A percentile compares a stretch with the other conserved stretches of the same genome.
Evolutionary conservation across 345 rosid species (phyloP).

Genomic region (Hibiscus syriacus): DNA sequence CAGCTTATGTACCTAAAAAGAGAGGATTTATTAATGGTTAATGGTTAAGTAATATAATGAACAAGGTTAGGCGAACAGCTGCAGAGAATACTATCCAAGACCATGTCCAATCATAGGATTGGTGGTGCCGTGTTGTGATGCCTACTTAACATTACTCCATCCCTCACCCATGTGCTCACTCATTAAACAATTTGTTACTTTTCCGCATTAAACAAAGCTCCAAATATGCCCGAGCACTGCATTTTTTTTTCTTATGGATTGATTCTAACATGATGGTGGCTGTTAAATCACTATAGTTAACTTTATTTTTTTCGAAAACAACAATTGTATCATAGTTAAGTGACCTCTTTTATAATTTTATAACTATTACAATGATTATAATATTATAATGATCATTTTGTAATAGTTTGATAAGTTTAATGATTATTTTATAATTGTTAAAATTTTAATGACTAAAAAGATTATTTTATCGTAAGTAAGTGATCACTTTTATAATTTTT

Average conservation of each 20-base stretch:
- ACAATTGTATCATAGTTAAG: too few species aligned
- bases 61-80: neutral
- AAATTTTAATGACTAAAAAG: too few species aligned
- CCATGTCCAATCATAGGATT: constrained; percentile 9
- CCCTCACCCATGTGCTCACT: constrained; percentile 6
- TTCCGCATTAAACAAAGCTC: too few species aligned
- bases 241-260: too few species aligned
- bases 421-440: too few species aligned
- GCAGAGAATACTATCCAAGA: neutral
- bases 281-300: neutral
- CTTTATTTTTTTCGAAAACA: neutral
- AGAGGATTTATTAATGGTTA: too few species aligned
- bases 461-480: too few species aligned
- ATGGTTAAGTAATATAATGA: neutral
- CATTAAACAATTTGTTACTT: neutral
- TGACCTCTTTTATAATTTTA: too few species aligned
- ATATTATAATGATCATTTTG: too few species aligned
- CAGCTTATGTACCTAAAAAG: neutral
- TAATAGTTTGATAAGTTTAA: too few species aligned
- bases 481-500: too few species aligned
- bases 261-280: neutral
- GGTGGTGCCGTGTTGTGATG: neutral
- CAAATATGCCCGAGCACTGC: neutral
- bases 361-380: too few species aligned
- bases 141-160: neutral